Evolutionary conservation across 2,329 filamentous ascomycete species (phyloP).

Genomic region (Claviceps monticola): DNA sequence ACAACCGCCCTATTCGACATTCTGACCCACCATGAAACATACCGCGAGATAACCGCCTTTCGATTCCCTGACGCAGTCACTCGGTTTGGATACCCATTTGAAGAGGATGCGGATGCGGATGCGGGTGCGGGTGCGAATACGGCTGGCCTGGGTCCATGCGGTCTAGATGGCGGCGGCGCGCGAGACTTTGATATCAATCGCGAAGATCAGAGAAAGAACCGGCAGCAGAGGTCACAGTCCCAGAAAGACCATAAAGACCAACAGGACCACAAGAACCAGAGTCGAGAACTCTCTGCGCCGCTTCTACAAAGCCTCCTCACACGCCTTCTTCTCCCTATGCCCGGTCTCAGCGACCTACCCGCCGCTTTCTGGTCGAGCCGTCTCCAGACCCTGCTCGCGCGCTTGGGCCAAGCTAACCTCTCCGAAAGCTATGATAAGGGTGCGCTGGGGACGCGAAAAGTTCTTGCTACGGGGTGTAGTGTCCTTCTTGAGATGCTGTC

Average conservation of each 20-base stretch:
- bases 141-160: no score
- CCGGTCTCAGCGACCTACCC: constrained; percentile 50
- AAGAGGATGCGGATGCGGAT: not conserved
- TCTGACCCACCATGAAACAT: constrained; percentile 44
- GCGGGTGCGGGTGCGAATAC: constrained; percentile 6
- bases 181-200: no score
- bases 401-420: constrained; percentile 53
- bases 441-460: constrained; percentile 58
- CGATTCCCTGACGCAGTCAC: constrained; percentile 49
- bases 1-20: constrained; percentile 43
- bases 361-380: constrained; percentile 51
- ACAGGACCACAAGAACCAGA: not conserved
- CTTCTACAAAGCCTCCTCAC: constrained; percentile 55
- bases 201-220: no score
- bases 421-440: constrained; percentile 77
- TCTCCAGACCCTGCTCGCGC: constrained; percentile 43
- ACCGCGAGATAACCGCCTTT: constrained; percentile 59
- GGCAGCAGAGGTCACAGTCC: no score
- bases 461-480: constrained; percentile 57
- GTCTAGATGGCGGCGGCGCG: no score
- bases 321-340: constrained; percentile 49
- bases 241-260: not conserved
- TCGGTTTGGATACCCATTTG: constrained; percentile 58
- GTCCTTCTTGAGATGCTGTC: constrained; percentile 56
- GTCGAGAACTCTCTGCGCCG: constrained; percentile 32